Base-by-base conservation (phyloP, 345 rosid genomes). In the Rhodomyrtus tomentosa region DNA sequence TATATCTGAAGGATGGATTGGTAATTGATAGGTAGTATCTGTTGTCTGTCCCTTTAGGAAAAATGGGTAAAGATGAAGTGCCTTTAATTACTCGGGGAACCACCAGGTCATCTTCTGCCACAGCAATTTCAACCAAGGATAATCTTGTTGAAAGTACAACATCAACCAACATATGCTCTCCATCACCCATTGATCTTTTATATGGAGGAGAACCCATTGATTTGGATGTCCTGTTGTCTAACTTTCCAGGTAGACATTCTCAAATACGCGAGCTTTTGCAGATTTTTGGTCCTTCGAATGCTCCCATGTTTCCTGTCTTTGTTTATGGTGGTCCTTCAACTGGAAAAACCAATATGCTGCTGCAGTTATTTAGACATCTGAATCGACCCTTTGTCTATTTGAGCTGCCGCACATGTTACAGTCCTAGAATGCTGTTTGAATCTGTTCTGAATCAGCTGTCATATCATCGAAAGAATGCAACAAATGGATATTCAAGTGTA, bases 321-420 rank as follows among this genome's bases (percentile, higher is more conserved):
- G 68, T 94, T 29, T 96, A 94, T 48, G 99, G 98, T 68, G 91
- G 89, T 80, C 89, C 94, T 87, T 94, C 97, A 8, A 94, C 96
- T 4, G 98, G 98, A 13, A 96, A 96, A 93, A 96, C 96, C 51
- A 92, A 95, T 80, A 85, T 92, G 51, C 73, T 89, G 90, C 96
- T 95, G 82, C 95, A 95, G 83, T 87, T 90, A 59, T 90, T 96
- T 32, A 88, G 86, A 86, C 92, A 94, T 90, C 96, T 95, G 29
- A 90, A 73, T 80, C 93, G 96, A 27, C 98, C 98, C 25, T 92
- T 96, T 76, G 94, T 93, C 79, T 96, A 95, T 86, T 87, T 93
- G 15, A 93, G 98, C 88, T 95, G 91, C 83, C 89, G 89, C 82
- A 90, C 98, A 3, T 95, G 97, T 89, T 92, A 91, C 82, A 92